Conservation (phyloP, 441 rosid species). For the Rhodomyrtus psidioides region DNA sequence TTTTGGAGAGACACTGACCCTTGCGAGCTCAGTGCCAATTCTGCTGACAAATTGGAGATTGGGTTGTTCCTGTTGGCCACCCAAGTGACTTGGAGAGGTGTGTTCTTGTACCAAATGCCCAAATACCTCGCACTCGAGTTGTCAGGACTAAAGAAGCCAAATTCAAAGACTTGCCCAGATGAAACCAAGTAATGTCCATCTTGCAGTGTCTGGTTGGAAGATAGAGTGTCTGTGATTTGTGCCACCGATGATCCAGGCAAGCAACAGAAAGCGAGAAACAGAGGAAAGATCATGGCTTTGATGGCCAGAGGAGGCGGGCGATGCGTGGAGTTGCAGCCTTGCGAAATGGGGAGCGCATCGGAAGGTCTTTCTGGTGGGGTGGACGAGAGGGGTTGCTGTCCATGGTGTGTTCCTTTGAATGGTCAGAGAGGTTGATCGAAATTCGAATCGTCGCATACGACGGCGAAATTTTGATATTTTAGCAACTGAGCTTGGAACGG, state of each 20-base stretch:
- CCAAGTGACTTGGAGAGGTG: conserved; percentile 4
- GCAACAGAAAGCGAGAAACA: neutral
- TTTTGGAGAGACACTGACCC: conserved; percentile 5
- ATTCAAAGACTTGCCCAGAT: neutral
- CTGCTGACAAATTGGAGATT: neutral
- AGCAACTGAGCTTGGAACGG: neutral
- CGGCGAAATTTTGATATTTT: neutral
- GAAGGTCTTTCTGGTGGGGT: neutral
- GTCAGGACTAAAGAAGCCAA: conserved; percentile 12
- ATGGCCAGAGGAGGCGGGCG: neutral
- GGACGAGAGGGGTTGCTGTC: neutral
- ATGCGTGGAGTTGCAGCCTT: neutral
- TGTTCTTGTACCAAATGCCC: conserved; percentile 17
- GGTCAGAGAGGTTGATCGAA: neutral
- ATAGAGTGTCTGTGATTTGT: neutral
- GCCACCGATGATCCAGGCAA: neutral
- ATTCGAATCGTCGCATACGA: neutral
- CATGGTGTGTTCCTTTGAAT: neutral
- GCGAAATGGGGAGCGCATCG: neutral
- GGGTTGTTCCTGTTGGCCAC: conserved; percentile 21
- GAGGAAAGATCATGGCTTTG: neutral
- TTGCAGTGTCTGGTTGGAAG: neutral
- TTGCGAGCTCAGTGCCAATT: neutral
- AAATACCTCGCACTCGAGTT: neutral
- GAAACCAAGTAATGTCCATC: conserved; percentile 12